These are phyloP conservation scores for Venturia carpophila DNA, from an alignment of 2,329 filamentous ascomycete genomes.

Conservation along the genomic window DNA sequence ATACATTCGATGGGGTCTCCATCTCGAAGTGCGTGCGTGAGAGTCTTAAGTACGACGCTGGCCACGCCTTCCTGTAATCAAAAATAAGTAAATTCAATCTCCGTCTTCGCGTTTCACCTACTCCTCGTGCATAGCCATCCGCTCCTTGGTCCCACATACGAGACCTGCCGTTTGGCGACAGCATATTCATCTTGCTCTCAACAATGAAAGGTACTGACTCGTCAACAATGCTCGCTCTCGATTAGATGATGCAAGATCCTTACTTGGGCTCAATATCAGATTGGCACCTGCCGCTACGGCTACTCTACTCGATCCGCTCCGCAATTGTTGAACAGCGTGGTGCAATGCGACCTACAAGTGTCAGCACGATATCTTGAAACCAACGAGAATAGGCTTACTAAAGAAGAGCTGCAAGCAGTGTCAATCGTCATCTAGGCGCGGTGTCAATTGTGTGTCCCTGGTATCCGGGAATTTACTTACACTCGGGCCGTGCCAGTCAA, in stretches of 20 bases:
- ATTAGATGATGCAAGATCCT: background rate
- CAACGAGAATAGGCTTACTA: background rate
- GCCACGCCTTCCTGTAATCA: conserved; percentile 40
- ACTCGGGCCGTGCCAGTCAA: conserved; percentile 28
- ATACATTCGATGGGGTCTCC: conserved; percentile 39
- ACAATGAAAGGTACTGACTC: conserved; percentile 22
- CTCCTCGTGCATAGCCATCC: conserved; percentile 18
- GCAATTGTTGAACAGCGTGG: conserved; percentile 7
- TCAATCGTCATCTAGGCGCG: conserved; percentile 7
- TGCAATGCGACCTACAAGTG: conserved; percentile 9
- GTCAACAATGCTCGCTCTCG: background rate
- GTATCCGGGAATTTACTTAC: background rate
- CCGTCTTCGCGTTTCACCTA: background rate
- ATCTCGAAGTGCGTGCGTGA: conserved; percentile 41
- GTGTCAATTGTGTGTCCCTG: background rate
- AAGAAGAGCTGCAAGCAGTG: conserved; percentile 10
- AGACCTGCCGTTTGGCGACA: conserved; percentile 29
- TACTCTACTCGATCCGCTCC: conserved; percentile 4
- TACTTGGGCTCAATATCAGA: conserved; percentile 9
- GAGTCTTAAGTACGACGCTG: conserved; percentile 43
- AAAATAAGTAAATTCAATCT: background rate
- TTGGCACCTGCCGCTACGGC: conserved; percentile 10
- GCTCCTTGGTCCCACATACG: conserved; percentile 26
- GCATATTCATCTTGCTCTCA: conserved; percentile 27
- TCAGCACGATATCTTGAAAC: background rate